Conservation (phyloP, 306 rosid species). For the Lotus japonicus region DNA sequence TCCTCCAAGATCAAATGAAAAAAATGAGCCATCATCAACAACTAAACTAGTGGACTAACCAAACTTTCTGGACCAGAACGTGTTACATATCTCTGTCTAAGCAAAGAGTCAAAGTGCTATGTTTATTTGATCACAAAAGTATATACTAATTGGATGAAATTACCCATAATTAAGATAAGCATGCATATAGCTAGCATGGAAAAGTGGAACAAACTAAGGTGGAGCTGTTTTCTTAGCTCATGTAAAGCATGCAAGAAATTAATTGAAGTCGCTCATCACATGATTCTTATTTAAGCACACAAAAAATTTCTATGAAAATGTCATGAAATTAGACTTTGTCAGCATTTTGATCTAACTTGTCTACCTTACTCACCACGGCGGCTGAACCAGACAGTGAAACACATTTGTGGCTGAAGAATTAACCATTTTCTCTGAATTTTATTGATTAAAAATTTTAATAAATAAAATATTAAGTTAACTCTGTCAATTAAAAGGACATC, state of each 20-base stretch:
- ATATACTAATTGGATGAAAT: neutral
- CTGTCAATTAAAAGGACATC: neutral
- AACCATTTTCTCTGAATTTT: neutral
- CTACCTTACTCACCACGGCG: neutral
- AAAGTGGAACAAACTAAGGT: neutral
- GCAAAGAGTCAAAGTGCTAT: neutral
- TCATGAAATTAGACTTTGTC: conserved; percentile 9
- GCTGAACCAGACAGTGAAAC: neutral
- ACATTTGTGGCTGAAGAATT: neutral
- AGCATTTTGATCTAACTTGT: neutral
- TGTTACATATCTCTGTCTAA: neutral
- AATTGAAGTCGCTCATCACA: neutral
- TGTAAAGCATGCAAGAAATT: neutral
- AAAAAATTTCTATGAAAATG: neutral
- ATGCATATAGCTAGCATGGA: neutral
- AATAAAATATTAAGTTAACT: neutral
- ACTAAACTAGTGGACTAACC: neutral
- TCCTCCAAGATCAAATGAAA: neutral
- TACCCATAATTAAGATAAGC: neutral
- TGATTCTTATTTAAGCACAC: neutral
- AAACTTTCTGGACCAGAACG: neutral
- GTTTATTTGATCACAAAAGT: neutral
- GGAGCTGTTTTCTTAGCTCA: too few species aligned
- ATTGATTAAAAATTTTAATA: neutral
- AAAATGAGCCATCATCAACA: neutral